phyloP scores from a whole-genome alignment of 2,329 filamentous ascomycete species.

The Diaporthe humulicola region DNA sequence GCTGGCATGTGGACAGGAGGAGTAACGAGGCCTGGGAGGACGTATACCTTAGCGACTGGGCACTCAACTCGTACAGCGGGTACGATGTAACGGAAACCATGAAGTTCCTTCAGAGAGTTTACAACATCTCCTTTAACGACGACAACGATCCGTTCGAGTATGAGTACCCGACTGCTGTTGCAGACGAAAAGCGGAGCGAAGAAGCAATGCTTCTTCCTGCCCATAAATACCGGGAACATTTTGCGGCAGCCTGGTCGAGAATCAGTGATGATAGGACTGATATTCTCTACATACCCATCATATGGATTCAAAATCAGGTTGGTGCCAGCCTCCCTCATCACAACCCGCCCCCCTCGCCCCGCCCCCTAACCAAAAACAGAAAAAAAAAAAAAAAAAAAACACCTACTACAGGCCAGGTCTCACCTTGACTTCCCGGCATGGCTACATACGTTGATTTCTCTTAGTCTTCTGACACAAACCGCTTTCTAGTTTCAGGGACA shows the following conservation, averaged over 20 bases:
- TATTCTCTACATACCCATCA: background rate
- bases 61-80: no score
- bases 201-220: background rate
- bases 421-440: no score
- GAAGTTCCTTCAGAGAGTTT: no score
- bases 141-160: no score
- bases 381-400: no score
- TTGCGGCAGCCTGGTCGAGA: background rate
- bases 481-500: background rate
- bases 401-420: no score
- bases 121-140: no score
- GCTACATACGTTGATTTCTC: fast-evolving
- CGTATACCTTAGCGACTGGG: background rate
- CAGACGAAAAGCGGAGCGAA: background rate
- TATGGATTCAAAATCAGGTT: background rate
- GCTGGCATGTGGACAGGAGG: background rate
- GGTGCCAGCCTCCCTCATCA: background rate
- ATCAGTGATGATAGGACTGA: background rate
- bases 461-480: background rate
- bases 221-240: background rate
- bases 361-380: no score
- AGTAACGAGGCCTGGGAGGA: background rate
- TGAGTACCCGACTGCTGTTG: no score
- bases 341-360: no score
- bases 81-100: no score